phyloP scores from a whole-genome alignment of 768 basidiomycete species.

The Russula virescens region DNA sequence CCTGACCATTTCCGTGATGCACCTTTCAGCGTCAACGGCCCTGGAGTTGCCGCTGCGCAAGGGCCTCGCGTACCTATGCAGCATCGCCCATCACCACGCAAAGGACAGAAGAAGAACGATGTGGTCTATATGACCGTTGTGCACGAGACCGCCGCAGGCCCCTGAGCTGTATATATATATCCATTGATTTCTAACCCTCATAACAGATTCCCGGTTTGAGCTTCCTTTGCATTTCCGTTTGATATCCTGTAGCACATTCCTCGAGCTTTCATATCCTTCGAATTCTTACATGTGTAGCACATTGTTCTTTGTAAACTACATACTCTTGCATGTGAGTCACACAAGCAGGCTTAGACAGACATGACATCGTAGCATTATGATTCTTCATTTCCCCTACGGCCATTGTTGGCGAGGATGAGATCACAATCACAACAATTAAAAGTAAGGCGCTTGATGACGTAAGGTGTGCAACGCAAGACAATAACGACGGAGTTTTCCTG shows the following conservation, averaged over 20 bases:
- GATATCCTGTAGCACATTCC: constrained; percentile 18
- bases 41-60: not conserved
- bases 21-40: constrained; percentile 6
- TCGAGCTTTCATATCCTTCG: constrained; percentile 11
- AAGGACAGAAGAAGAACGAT: constrained; percentile 10
- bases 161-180: not conserved
- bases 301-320: constrained; percentile 9
- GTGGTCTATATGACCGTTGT: constrained; percentile 23
- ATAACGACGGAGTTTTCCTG: constrained; percentile 2
- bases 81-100: constrained; percentile 6
- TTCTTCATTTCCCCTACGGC: not conserved
- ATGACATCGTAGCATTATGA: not conserved
- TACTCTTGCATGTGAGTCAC: not conserved
- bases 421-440: not conserved
- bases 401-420: not conserved
- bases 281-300: constrained; percentile 15
- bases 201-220: not conserved
- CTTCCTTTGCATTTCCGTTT: constrained; percentile 1
- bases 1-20: constrained; percentile 13
- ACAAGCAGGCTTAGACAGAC: not conserved
- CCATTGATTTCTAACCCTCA: not conserved
- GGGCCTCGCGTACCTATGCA: not conserved
- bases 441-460: not conserved
- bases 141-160: constrained; percentile 13
- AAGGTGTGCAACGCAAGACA: not conserved